These are phyloP conservation scores for Fusarium coicis DNA, from an alignment of 2,329 filamentous ascomycete genomes.

Conservation along the genomic window DNA sequence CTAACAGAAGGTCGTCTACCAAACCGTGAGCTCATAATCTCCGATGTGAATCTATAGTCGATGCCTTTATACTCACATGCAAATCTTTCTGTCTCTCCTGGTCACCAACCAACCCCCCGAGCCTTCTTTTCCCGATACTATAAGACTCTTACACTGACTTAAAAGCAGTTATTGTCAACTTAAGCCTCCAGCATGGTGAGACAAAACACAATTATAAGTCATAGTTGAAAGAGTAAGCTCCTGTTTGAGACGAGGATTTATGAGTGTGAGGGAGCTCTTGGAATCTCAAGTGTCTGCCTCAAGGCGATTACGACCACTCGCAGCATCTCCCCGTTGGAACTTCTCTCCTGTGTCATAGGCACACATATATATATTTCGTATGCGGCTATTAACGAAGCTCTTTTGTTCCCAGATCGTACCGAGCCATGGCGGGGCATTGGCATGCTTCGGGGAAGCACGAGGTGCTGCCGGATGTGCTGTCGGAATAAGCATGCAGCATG, in stretches of 20 bases:
- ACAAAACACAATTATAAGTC: neutral
- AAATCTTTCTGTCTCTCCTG: neutral
- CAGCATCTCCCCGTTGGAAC: neutral
- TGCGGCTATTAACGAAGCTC: neutral
- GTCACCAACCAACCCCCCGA: neutral
- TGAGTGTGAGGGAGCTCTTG: neutral
- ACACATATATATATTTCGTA: neutral
- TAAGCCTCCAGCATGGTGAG: neutral
- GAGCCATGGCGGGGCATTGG: conserved; percentile 36
- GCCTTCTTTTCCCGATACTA: neutral
- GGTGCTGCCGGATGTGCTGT: conserved; percentile 37
- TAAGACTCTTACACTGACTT: neutral
- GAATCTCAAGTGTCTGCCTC: neutral
- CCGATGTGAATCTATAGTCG: neutral
- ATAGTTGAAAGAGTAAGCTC: neutral
- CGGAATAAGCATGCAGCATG: conserved; percentile 40
- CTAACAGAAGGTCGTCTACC: neutral
- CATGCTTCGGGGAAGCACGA: conserved; percentile 41
- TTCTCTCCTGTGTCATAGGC: neutral
- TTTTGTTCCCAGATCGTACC: conserved; percentile 14
- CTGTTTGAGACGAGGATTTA: neutral
- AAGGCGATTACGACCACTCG: neutral
- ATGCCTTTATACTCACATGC: neutral
- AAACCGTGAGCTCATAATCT: neutral
- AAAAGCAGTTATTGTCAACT: neutral